A percentile compares a stretch with the other conserved stretches of the same genome.
Conservation (phyloP, 805 yeast species). For the Teunomyces aglyptinius region DNA sequence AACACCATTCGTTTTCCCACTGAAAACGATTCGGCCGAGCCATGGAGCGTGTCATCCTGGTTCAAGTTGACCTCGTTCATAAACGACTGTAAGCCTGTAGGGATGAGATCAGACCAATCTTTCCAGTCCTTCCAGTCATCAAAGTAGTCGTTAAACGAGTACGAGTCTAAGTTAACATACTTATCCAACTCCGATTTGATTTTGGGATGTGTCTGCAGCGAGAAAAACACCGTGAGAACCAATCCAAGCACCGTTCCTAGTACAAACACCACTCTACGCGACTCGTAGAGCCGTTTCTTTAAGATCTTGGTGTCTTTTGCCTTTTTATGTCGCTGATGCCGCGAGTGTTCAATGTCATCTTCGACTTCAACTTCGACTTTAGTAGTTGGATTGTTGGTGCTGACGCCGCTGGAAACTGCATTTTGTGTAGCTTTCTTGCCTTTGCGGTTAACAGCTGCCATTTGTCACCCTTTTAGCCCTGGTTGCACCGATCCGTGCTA, state of each 20-base stretch:
- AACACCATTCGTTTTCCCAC: conserved; percentile 67
- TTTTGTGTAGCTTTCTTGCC: not conserved
- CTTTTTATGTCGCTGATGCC: not conserved
- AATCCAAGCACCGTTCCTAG: conserved; percentile 77
- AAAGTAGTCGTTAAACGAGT: conserved; percentile 46
- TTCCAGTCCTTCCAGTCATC: conserved; percentile 31
- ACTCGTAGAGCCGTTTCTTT: conserved; percentile 36
- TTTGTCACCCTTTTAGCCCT: not conserved
- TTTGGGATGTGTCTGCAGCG: conserved; percentile 39
- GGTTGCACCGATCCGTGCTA: not conserved
- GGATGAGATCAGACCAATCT: conserved; percentile 75
- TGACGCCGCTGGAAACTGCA: not conserved
- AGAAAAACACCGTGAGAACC: conserved; percentile 57
- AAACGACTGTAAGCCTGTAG: conserved; percentile 58
- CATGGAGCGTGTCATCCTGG: conserved; percentile 32
- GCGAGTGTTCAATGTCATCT: not conserved
- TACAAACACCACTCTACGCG: conserved; percentile 59
- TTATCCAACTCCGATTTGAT: conserved; percentile 47
- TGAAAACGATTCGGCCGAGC: conserved; percentile 79
- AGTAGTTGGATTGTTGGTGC: not conserved
- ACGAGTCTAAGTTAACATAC: conserved; percentile 52
- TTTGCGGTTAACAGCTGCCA: not conserved
- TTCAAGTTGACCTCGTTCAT: conserved; percentile 53
- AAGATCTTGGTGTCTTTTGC: conserved; percentile 8
- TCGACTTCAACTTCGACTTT: not conserved